Evolutionary conservation across 73 alveolate genomes (phyloP).

Genomic region (Paramecium bursaria): DNA sequence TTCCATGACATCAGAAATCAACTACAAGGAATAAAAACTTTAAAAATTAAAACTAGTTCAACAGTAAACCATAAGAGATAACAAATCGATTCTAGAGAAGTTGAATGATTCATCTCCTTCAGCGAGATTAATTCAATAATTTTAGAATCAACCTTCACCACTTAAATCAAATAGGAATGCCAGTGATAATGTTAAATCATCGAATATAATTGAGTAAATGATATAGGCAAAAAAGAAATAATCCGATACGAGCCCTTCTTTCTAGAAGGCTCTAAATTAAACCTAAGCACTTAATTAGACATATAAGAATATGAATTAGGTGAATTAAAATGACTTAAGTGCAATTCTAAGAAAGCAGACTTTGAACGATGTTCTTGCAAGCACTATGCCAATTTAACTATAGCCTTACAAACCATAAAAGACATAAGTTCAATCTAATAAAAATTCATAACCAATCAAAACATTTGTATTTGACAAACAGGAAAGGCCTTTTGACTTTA

Average conservation of each 20-base stretch:
- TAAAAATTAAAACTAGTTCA: constrained; percentile 8
- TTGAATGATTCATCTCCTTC: constrained; percentile 55
- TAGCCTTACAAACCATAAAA: constrained; percentile 45
- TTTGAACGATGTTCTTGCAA: background rate
- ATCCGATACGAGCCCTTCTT: constrained; percentile 32
- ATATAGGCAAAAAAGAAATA: constrained; percentile 1
- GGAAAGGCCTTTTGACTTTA: constrained; percentile 10
- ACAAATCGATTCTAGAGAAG: background rate
- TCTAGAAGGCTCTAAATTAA: background rate
- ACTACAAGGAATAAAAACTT: constrained; percentile 43
- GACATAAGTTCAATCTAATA: background rate
- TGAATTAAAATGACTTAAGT: constrained; percentile 9
- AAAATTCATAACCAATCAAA: background rate
- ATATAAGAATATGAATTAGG: background rate
- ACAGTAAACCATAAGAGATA: constrained; percentile 44
- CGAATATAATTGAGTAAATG: constrained; percentile 47
- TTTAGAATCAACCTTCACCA: constrained; percentile 39
- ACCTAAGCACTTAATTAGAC: background rate
- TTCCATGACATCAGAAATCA: constrained; percentile 34
- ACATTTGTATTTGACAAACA: constrained; percentile 35
- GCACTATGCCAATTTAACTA: constrained; percentile 7
- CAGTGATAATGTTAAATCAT: constrained; percentile 57
- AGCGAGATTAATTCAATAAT: constrained; percentile 24
- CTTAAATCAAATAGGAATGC: constrained; percentile 33
- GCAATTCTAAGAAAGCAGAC: background rate